phyloP scores from a whole-genome alignment of 495 filamentous ascomycete species.

The Trichoderma gamsii region DNA sequence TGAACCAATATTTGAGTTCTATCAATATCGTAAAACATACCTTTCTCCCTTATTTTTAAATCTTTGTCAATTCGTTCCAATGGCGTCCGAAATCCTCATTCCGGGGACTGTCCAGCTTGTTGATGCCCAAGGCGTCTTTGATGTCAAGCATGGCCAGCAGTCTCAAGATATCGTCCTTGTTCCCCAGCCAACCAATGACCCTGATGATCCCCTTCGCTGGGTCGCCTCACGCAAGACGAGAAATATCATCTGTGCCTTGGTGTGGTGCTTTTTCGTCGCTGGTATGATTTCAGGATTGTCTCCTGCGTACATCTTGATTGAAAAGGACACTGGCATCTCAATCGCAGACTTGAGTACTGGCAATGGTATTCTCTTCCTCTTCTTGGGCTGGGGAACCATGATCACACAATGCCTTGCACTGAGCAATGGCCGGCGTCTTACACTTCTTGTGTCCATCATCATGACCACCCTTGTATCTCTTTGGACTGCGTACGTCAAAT shows the following conservation, averaged over 20 bases:
- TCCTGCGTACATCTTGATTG: slow-evolving; percentile 19
- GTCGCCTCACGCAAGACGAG: slow-evolving; percentile 37
- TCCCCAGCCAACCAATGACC: slow-evolving; percentile 48
- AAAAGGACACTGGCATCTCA: slow-evolving; percentile 32
- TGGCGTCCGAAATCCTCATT: not conserved
- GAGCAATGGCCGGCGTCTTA: slow-evolving; percentile 30
- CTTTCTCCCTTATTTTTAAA: no score
- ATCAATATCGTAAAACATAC: no score
- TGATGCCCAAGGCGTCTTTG: not conserved
- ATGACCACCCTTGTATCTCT: slow-evolving; percentile 28
- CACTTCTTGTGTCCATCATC: slow-evolving; percentile 27
- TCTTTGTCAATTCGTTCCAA: no score
- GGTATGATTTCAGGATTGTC: no score
- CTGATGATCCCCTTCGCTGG: slow-evolving; percentile 56
- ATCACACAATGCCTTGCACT: slow-evolving; percentile 32
- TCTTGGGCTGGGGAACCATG: slow-evolving; percentile 33
- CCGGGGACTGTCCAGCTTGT: not conserved
- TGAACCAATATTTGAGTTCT: no score
- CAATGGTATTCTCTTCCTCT: slow-evolving; percentile 32
- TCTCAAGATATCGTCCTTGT: slow-evolving; percentile 32
- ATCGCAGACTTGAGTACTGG: slow-evolving; percentile 26
- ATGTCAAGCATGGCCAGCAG: not conserved
- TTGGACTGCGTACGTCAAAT: slow-evolving; percentile 41
- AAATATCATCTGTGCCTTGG: slow-evolving; percentile 30
- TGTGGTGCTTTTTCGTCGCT: slow-evolving; percentile 19